Evolutionary conservation across 768 basidiomycete species (phyloP).

Genomic region (Amyloporia xantha): DNA sequence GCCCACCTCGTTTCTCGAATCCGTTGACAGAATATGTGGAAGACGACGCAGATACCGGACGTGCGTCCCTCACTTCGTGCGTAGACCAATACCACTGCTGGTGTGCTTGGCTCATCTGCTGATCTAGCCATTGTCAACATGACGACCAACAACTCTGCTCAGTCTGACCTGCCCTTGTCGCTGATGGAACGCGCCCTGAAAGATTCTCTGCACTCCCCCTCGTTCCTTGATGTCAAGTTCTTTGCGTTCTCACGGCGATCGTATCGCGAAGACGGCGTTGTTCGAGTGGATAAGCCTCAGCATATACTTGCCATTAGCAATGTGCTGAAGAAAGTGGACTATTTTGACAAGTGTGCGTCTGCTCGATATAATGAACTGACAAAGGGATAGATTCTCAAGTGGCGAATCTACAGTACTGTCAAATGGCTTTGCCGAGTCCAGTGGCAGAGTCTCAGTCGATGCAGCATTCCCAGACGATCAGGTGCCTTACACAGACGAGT

Average conservation of each 20-base stretch:
- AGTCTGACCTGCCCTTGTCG: background rate
- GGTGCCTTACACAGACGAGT: conserved; percentile 7
- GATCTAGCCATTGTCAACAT: conserved; percentile 1
- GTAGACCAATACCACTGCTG: too few species aligned
- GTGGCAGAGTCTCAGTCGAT: background rate
- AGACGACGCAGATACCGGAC: too few species aligned
- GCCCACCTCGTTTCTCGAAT: too few species aligned
- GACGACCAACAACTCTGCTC: background rate
- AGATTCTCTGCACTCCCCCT: background rate
- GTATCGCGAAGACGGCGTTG: background rate
- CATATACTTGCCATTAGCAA: conserved; percentile 9
- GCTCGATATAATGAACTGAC: too few species aligned
- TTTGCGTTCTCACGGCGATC: conserved; percentile 11
- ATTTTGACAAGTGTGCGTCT: conserved; percentile 11
- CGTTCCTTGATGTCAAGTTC: conserved; percentile 9
- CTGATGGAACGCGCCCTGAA: background rate
- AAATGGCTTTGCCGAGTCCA: conserved; percentile 14
- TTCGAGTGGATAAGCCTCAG: conserved; percentile 6
- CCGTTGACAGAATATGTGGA: too few species aligned
- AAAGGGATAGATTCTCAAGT: too few species aligned
- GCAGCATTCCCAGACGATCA: conserved; percentile 6
- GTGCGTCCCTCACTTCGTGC: too few species aligned
- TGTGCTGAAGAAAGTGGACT: conserved; percentile 6
- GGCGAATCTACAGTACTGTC: conserved; percentile 12
- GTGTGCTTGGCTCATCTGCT: too few species aligned